phyloP scores from a whole-genome alignment of 495 filamentous ascomycete species.

The Elaphomyces granulatus region DNA sequence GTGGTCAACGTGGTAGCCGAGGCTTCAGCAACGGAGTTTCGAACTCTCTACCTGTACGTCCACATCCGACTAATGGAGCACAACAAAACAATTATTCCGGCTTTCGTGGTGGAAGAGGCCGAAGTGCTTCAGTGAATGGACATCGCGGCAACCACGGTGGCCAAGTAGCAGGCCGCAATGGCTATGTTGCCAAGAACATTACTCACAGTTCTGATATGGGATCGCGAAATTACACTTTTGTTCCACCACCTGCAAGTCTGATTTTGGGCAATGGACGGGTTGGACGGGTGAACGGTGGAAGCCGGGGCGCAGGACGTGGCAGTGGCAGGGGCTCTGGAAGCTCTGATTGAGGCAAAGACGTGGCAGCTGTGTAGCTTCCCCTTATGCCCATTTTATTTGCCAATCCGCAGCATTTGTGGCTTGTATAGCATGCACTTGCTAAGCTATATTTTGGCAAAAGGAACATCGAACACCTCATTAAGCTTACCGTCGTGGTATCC shows the following conservation, averaged over 20 bases:
- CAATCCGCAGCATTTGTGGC: too few relatives aligned
- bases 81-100: conserved; percentile 10
- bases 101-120: conserved; percentile 16
- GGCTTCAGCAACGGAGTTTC: conserved; percentile 24
- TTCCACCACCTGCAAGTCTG: conserved; percentile 63
- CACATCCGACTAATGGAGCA: conserved; percentile 18
- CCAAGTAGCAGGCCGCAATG: conserved; percentile 23
- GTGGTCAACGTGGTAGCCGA: conserved; percentile 27
- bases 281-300: conserved; percentile 18
- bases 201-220: conserved; percentile 36
- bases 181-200: conserved; percentile 39
- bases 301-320: not conserved
- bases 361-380: too few relatives aligned
- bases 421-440: too few relatives aligned
- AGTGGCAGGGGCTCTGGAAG: not conserved
- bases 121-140: conserved; percentile 8
- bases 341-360: not conserved
- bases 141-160: conserved; percentile 23
- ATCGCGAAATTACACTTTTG: conserved; percentile 50
- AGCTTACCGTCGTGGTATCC: too few relatives aligned
- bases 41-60: conserved; percentile 14
- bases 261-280: conserved; percentile 45
- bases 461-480: too few relatives aligned
- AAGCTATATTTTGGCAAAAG: too few relatives aligned
- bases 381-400: too few relatives aligned